Evolutionary conservation across 106 monocot genomes (phyloP).

Genomic region (Phalaenopsis equestris): DNA sequence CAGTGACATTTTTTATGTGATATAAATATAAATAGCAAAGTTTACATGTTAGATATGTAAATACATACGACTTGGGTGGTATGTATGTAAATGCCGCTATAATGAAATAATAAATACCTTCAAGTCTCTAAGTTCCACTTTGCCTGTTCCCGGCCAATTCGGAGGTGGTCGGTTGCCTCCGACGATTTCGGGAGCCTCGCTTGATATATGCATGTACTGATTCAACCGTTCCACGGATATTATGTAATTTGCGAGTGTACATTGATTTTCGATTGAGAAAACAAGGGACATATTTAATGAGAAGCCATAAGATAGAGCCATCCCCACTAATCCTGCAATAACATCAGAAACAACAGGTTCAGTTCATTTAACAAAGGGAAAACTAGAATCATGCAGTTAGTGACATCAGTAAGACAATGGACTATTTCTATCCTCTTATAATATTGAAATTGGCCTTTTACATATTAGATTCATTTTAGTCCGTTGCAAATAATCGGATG

Average conservation of each 20-base stretch:
- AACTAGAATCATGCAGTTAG: not conserved
- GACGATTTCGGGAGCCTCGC: constrained; percentile 75
- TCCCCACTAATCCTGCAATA: constrained; percentile 79
- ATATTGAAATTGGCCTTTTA: not conserved
- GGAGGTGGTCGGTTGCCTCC: constrained; percentile 45
- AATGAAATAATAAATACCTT: constrained; percentile 39
- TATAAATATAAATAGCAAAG: too few relatives aligned
- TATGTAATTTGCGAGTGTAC: constrained; percentile 72
- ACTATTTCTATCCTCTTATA: not conserved
- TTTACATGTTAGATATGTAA: too few relatives aligned
- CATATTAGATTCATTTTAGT: too few relatives aligned
- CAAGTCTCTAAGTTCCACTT: constrained; percentile 70
- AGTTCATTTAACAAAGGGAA: not conserved
- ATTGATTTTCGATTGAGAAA: constrained; percentile 76
- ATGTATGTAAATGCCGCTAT: too few relatives aligned
- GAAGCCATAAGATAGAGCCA: constrained; percentile 94
- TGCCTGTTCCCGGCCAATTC: constrained; percentile 71
- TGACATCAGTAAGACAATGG: not conserved
- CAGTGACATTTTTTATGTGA: too few relatives aligned
- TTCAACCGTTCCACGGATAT: constrained; percentile 92
- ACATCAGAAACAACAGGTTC: not conserved
- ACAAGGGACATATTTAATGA: constrained; percentile 76
- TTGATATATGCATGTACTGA: constrained; percentile 73
- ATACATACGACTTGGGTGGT: too few relatives aligned
- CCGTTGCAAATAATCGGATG: too few relatives aligned